Base-by-base conservation (phyloP, 2,329 filamentous ascomycete species). In the Colletotrichum falcatum region DNA sequence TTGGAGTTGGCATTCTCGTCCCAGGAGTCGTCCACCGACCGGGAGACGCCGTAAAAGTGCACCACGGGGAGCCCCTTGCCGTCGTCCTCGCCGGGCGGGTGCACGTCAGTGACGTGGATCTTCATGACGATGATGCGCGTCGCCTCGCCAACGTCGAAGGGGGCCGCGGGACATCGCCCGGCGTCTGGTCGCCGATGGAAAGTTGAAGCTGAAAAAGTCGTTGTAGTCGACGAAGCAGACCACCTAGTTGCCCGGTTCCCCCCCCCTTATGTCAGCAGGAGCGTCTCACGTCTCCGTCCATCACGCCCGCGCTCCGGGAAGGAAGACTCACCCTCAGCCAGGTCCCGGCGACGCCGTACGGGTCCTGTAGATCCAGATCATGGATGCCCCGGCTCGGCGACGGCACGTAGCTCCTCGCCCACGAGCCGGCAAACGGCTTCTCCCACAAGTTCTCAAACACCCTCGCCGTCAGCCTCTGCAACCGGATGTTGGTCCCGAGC, bases 121-220 rank as follows among this genome's bases (percentile, higher is more conserved):
- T 89, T 88, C 86, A 95, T 90, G 67, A 89, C 81, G 71, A 95
- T 92, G 65, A 94, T 84, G 11, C 92, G 86, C 23, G 90, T 90
- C 1, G 90, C 92, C 82, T 94, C 91, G 71, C 87, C 86, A 0
- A 85, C 87, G 39, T 88, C 81, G 46, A 93, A 84, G 0, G 90
- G 1, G 80, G 82, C 0, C 88, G 85, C 16, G 64, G 60, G 64
- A 80, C 81, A 73, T 80, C 81, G 53, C 74, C 78, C 1, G 80
- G 81, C 1, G 83, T 78, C 14, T 82, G 77, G 8, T 83, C 79
- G 9, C 79, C 79, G 1, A 78, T 74, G n/a, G 81, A 76, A 94
- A 94, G 77, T 95, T 95, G 82, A 90, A 94, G 26, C 82, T 81
- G 78, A 90, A 92, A 44, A 95, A 88, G 77, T 94, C 92, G 74